Conservation (phyloP, 495 filamentous ascomycete species). For the Trichodelitschia bisporula region DNA sequence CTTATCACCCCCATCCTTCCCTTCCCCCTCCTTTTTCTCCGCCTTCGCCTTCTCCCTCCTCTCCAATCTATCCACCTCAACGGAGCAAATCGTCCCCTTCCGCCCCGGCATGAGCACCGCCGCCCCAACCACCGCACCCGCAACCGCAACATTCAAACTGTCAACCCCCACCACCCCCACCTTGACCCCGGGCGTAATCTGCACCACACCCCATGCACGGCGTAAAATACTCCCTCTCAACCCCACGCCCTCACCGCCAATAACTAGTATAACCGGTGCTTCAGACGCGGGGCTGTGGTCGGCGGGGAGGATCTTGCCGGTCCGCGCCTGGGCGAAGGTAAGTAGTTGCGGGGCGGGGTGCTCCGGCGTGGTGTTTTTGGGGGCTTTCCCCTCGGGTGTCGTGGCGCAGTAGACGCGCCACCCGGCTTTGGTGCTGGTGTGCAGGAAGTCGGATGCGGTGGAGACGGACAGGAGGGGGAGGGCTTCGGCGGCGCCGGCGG, state of each 20-base stretch:
- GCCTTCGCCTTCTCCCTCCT: too few relatives aligned
- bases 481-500: slow-evolving; percentile 62
- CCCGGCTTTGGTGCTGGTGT: slow-evolving; percentile 35
- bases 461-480: slow-evolving; percentile 41
- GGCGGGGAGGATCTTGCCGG: slow-evolving; percentile 1
- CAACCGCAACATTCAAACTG: slow-evolving; percentile 73
- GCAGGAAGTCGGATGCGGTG: slow-evolving; percentile 42
- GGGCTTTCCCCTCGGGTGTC: not conserved
- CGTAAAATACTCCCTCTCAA: slow-evolving; percentile 32
- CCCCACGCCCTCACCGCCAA: slow-evolving; percentile 67
- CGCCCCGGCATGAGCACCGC: slow-evolving; percentile 27
- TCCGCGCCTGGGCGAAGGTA: slow-evolving; percentile 1
- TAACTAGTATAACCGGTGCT: slow-evolving; percentile 48
- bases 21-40: too few relatives aligned
- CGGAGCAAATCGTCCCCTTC: slow-evolving; percentile 1
- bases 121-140: slow-evolving; percentile 49
- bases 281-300: slow-evolving; percentile 22
- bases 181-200: slow-evolving; percentile 22
- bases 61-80: not conserved
- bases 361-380: slow-evolving; percentile 1
- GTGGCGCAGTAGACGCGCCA: slow-evolving; percentile 64
- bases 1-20: too few relatives aligned
- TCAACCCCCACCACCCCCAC: slow-evolving; percentile 29
- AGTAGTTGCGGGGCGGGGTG: slow-evolving; percentile 1
- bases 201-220: slow-evolving; percentile 34